These are phyloP conservation scores for Anthoceros angustus DNA, from an alignment of 225 moss, liverwort and hornwort species.

Conservation along the genomic window DNA sequence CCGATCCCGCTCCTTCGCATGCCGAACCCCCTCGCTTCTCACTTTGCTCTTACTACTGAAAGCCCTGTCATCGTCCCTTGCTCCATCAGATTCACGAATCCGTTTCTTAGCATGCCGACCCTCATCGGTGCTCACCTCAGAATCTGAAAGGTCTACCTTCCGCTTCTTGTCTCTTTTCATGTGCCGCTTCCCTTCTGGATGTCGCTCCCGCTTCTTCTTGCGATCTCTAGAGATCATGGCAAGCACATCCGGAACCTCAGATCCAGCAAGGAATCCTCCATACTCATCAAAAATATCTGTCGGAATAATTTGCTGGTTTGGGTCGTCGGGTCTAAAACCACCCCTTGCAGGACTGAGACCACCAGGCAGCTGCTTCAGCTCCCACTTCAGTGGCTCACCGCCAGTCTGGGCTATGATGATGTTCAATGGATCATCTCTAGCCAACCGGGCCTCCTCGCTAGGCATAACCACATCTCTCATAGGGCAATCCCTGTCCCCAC, in stretches of 20 bases:
- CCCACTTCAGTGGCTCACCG: conserved; percentile 71
- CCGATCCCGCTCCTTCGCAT: too few relatives aligned
- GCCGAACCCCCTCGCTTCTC: too few relatives aligned
- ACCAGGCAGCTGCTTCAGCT: conserved; percentile 86
- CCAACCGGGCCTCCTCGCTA: conserved; percentile 76
- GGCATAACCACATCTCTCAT: conserved; percentile 77
- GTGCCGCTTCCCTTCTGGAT: conserved; percentile 12
- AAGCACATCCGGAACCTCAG: neutral
- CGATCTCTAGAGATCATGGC: neutral
- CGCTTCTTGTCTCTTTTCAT: too few relatives aligned
- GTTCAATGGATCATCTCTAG: conserved; percentile 81
- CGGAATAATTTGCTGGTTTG: conserved; percentile 97
- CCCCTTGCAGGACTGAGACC: conserved; percentile 93
- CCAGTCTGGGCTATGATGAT: conserved; percentile 72
- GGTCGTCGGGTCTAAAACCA: conserved; percentile 80
- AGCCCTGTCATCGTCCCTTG: too few relatives aligned
- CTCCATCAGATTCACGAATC: too few relatives aligned
- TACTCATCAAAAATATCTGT: conserved; percentile 98
- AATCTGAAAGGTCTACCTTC: too few relatives aligned
- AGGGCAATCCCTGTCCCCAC: conserved; percentile 95
- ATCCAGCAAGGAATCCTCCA: conserved; percentile 38
- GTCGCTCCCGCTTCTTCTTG: conserved; percentile 19
- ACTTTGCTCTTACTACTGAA: too few relatives aligned
- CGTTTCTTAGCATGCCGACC: too few relatives aligned
- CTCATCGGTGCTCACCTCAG: too few relatives aligned